Base-by-base conservation (phyloP, 2,329 filamentous ascomycete genomes). In the Penicillium hordei region DNA sequence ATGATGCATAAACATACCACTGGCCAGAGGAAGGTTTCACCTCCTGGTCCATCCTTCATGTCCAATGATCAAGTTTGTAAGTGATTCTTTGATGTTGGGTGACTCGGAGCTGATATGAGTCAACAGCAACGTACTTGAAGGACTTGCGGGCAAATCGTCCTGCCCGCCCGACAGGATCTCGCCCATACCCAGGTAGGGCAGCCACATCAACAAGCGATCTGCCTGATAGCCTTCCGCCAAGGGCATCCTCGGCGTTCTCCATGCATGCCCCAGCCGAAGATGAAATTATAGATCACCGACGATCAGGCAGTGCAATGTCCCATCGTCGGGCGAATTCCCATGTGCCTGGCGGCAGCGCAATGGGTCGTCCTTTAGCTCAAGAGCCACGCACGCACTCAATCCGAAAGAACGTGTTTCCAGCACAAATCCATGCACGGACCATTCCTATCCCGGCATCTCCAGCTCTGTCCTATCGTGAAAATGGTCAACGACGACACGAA, bases 131-230 rank as follows among this genome's bases (percentile, higher is more conserved):
- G 57, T 88, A 86, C 70, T 76, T 88, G 46, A 80, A 82, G 61
- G 83, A 86, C 60, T 79, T 88, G 27, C 82, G 85, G 64, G 79
- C 76, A 56, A 84, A 83, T 68, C 81, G 82, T 55, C 80, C 81
- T 52, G 73, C 79, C 7, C 80, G 85, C 60, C 85, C 85, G 6
- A 83, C 78, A 50, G 85, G 86, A 58, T 86, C 85, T 45, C 77
- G 86, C 55, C 85, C 86, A 43, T 77, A 82, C 45, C 85, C 85
- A 12, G 75, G 79, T 23, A 81, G 79, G 61, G 74, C 79, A 63
- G 65, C 72, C 8, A 55, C 65, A 9, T 70, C 71, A 6, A 62
- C 65, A 4, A 55, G 64, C 27, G 61, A 66, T 51, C 36, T 63
- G 15, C 62, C 65, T 33, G 71, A 68, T 7, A 68, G 70, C 43